Base-by-base conservation (phyloP, 2,329 filamentous ascomycete genomes). In the Neoarthrinium moseri region DNA sequence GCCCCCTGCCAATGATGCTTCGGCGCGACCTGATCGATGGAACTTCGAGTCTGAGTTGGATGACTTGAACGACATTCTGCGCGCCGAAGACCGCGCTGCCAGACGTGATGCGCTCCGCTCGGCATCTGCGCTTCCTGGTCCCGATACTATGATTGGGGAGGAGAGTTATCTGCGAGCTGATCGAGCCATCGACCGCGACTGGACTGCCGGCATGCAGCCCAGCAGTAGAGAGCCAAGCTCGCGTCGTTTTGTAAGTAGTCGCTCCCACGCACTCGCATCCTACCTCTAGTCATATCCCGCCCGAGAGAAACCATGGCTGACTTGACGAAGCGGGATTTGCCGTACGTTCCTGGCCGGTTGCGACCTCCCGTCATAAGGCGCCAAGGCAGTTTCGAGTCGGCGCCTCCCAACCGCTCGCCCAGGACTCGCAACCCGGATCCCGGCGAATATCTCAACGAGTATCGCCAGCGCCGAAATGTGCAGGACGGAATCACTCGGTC, bases 361-460 rank as follows among this genome's bases (percentile, higher is more conserved):
- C 37, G 37, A 15, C 37, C 37, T 11, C 21, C 29, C n/a, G 20
- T 34, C 10, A 7, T 36, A 12, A 20, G 18, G 15, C 41, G 30
- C 21, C 41, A 35, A 15, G 29, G 41, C 15, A 36, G 41, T 18
- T 44, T 17, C 32, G 41, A 44, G 15, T 36, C 41, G 6, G 32
- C 41, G 7, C 7, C 41, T 15, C 13, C 32, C 7, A 29, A 15
- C 13, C 23, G 33, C 13, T 45, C 33, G 11, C 20, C 23, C 6
- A 33, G 43, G 11, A 21, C 39, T 12, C 37, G 40, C 27, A 21
- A 24, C 11, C 48, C 44, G 27, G 40, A 47, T 13, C 45, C 45
- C 2, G 40, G 29, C 10, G 45, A 47, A 32, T 47, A 47, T 37
- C 37, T 47, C 5, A 30, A 45, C 10, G 45, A 47, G 32, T 45